A percentile compares a stretch with the other conserved stretches of the same genome.
Evolutionary conservation across 306 rosid genomes (phyloP).

Genomic region (Gastrolobium bilobum): DNA sequence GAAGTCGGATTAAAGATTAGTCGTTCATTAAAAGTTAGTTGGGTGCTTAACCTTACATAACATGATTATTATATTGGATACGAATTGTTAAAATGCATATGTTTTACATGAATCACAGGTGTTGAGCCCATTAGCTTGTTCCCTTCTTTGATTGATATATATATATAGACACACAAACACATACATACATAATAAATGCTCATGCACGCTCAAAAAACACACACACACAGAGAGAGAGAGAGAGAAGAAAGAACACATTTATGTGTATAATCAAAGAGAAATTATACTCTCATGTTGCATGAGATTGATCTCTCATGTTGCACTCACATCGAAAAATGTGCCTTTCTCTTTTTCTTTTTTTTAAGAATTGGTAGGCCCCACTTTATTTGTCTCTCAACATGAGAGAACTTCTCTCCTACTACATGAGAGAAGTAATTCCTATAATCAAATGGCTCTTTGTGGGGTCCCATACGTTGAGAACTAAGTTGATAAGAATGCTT

Average conservation of each 20-base stretch:
- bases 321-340: no score
- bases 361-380: no score
- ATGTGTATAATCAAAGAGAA: not conserved
- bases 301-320: no score
- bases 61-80: not conserved
- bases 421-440: not conserved
- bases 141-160: slow-evolving; percentile 5
- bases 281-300: no score
- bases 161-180: not conserved
- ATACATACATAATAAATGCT: not conserved
- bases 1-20: slow-evolving; percentile 97
- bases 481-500: not conserved
- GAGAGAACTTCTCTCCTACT: no score
- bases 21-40: slow-evolving; percentile 93
- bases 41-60: slow-evolving; percentile 50
- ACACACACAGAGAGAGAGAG: not conserved
- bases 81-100: slow-evolving; percentile 24
- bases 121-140: slow-evolving; percentile 27
- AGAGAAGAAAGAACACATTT: not conserved
- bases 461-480: not conserved
- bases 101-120: slow-evolving; percentile 4
- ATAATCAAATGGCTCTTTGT: slow-evolving; percentile 3
- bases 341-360: no score
- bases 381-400: no score
- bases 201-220: not conserved